Conservation (phyloP, 192 early-diverging fungal genomes). For the Mortierella claussenii region DNA sequence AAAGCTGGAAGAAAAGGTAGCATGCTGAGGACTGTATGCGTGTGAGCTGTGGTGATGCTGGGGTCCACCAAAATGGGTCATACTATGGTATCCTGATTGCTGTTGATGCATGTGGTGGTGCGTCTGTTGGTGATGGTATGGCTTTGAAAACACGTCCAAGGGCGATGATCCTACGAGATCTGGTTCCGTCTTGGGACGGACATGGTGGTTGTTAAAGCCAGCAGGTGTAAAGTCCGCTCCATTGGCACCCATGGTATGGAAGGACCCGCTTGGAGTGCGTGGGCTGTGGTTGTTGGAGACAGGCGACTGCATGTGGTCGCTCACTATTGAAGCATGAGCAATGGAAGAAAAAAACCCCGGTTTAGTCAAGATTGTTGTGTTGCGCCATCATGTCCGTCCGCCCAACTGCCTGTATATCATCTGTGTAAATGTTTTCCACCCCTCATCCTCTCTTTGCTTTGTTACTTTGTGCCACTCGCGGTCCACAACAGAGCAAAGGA, state of each 20-base stretch:
- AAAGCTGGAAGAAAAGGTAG: slow-evolving; percentile 30
- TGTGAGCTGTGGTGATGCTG: slow-evolving; percentile 36
- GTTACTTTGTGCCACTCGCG: slow-evolving; percentile 1
- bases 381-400: too few relatives aligned
- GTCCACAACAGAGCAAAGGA: not conserved
- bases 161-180: slow-evolving; percentile 35
- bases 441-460: slow-evolving; percentile 3
- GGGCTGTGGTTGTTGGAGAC: slow-evolving; percentile 52
- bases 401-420: too few relatives aligned
- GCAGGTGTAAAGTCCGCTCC: slow-evolving; percentile 47
- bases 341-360: too few relatives aligned
- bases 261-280: slow-evolving; percentile 47
- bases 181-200: slow-evolving; percentile 43
- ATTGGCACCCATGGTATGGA: slow-evolving; percentile 53
- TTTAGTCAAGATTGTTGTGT: too few relatives aligned
- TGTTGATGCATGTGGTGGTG: slow-evolving; percentile 38
- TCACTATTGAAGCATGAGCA: too few relatives aligned
- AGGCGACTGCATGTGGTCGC: slow-evolving; percentile 48
- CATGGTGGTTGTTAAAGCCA: slow-evolving; percentile 32
- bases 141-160: slow-evolving; percentile 44
- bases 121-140: slow-evolving; percentile 25
- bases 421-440: slow-evolving; percentile 1
- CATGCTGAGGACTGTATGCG: slow-evolving; percentile 39
- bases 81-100: slow-evolving; percentile 35
- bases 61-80: slow-evolving; percentile 19